Conservation (phyloP, 805 yeast species). For the Wickerhamiella azymoides region DNA sequence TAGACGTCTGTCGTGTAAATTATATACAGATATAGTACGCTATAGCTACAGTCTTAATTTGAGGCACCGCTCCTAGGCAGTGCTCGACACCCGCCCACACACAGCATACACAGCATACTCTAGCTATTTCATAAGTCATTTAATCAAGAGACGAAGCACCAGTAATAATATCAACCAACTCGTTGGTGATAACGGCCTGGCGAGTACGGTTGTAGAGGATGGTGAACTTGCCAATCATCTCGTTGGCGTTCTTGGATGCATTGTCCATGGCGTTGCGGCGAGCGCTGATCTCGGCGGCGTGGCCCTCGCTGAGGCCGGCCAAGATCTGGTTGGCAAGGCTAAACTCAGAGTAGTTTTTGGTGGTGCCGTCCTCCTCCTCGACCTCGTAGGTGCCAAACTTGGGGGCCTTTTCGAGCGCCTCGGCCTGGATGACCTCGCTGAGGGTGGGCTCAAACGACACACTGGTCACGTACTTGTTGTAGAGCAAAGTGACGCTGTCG, state of each 20-base stretch:
- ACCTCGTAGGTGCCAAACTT: slow-evolving; percentile 71
- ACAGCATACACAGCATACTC: background rate
- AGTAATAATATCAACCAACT: slow-evolving; percentile 97
- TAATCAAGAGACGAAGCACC: slow-evolving; percentile 98
- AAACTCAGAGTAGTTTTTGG: slow-evolving; percentile 52
- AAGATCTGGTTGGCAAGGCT: slow-evolving; percentile 79
- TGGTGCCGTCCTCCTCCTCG: slow-evolving; percentile 29
- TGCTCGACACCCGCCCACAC: background rate
- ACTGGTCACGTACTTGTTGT: slow-evolving; percentile 77
- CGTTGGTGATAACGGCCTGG: slow-evolving; percentile 98
- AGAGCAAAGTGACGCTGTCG: slow-evolving; percentile 64
- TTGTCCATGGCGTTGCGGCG: slow-evolving; percentile 99
- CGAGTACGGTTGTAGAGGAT: slow-evolving; percentile 98
- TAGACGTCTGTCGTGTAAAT: too few species aligned
- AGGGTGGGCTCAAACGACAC: slow-evolving; percentile 79
- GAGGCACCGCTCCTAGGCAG: too few species aligned
- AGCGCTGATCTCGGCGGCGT: slow-evolving; percentile 94
- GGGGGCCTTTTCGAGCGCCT: slow-evolving; percentile 69
- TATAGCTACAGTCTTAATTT: too few species aligned
- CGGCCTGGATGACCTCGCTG: slow-evolving; percentile 52
- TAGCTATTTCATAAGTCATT: slow-evolving; percentile 8
- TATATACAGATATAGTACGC: too few species aligned
- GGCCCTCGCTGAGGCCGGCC: slow-evolving; percentile 93
- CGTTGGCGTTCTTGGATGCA: slow-evolving; percentile 99
- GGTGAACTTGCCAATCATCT: slow-evolving; percentile 91